A percentile compares a stretch with the other conserved stretches of the same genome.
phyloP scores from a whole-genome alignment of 768 basidiomycete species.

The Serendipita vermifera region DNA sequence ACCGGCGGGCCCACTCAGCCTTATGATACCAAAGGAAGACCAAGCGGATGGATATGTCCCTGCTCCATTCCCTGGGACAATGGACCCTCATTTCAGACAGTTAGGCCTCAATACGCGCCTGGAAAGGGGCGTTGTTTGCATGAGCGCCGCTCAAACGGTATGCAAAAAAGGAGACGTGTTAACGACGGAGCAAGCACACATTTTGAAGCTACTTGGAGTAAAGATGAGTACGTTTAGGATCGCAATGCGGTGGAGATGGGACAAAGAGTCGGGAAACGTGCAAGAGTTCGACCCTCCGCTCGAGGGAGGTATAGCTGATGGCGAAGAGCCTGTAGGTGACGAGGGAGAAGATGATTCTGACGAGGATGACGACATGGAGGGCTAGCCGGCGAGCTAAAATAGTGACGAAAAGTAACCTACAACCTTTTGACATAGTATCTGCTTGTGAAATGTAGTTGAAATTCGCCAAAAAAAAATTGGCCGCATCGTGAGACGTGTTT shows the following conservation, averaged over 20 bases:
- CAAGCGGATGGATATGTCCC: slow-evolving; percentile 35
- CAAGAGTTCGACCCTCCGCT: slow-evolving; percentile 25
- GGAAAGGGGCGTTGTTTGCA: slow-evolving; percentile 75
- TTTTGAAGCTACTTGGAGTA: slow-evolving; percentile 82
- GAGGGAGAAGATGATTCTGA: slow-evolving; percentile 8
- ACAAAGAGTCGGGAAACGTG: slow-evolving; percentile 51
- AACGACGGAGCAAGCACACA: slow-evolving; percentile 66
- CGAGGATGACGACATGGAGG: neutral
- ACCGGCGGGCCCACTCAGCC: slow-evolving; percentile 42
- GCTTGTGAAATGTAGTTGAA: too few species aligned
- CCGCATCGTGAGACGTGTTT: too few species aligned
- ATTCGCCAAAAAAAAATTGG: too few species aligned
- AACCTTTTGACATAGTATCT: too few species aligned
- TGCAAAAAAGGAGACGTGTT: slow-evolving; percentile 73
- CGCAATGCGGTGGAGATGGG: slow-evolving; percentile 59
- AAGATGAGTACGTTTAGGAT: slow-evolving; percentile 79
- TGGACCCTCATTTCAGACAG: slow-evolving; percentile 91
- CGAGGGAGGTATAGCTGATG: neutral
- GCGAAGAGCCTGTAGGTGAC: slow-evolving; percentile 4
- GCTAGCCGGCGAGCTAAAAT: too few species aligned
- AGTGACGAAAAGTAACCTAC: too few species aligned
- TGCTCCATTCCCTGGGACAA: slow-evolving; percentile 90
- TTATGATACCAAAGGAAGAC: slow-evolving; percentile 47
- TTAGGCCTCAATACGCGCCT: slow-evolving; percentile 77
- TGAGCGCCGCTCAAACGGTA: slow-evolving; percentile 65